Percentiles rank a stretch among this genome's conserved stretches.
phyloP scores from a whole-genome alignment of 116 monocot species.

The Zostera marina region DNA sequence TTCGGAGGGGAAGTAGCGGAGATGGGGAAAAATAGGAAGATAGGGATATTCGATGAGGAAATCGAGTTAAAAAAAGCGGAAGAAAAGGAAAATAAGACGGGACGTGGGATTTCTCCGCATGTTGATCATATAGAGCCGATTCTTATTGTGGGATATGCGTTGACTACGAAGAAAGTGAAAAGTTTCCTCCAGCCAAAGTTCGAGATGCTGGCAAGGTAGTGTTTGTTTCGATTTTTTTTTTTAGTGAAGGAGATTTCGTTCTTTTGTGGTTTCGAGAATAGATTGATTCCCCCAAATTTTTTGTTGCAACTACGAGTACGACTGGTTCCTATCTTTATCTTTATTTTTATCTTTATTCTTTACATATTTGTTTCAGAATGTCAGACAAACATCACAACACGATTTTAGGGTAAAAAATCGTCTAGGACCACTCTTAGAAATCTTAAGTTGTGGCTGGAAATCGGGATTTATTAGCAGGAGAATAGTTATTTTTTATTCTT shows the following conservation, averaged over 20 bases:
- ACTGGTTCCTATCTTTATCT: no score
- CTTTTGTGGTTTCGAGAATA: background rate
- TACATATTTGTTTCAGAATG: no score
- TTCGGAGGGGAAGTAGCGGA: background rate
- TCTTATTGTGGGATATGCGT: constrained; percentile 78
- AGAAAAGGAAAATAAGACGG: constrained; percentile 34
- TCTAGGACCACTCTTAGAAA: no score
- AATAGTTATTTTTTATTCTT: no score
- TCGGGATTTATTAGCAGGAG: no score
- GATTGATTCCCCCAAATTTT: background rate
- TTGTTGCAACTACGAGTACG: no score
- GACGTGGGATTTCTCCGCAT: constrained; percentile 3
- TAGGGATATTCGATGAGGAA: constrained; percentile 34
- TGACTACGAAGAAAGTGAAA: constrained; percentile 92
- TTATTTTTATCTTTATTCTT: no score
- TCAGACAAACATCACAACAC: no score
- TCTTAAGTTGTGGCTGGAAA: no score
- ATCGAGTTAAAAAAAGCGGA: constrained; percentile 23
- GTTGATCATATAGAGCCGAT: constrained; percentile 16
- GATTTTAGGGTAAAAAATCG: no score
- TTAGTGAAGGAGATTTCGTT: background rate
- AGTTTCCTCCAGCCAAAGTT: constrained; percentile 88
- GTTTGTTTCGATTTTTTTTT: background rate
- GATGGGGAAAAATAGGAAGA: constrained; percentile 1
- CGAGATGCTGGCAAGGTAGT: constrained; percentile 62